Evolutionary conservation across 1,284 basidiomycete species (phyloP), one percentile per base, ranked within the genome.

Genomic region (Bondarzewia mesenterica): DNA sequence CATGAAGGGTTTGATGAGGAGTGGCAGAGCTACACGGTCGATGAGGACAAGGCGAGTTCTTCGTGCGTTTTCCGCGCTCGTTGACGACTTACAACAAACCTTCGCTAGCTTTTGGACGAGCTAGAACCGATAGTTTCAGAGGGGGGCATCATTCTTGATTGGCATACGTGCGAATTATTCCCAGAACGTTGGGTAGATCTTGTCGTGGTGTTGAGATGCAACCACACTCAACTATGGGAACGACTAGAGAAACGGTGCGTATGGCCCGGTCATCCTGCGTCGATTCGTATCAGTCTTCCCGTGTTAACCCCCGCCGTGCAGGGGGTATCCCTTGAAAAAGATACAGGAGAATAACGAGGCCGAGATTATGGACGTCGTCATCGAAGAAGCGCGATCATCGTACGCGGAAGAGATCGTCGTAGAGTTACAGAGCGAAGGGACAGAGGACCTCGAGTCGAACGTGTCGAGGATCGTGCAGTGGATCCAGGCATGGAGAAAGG

Each of bases 281-380:
- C n/a, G n/a, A n/a, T 15, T 10, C 21, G 10, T 10, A 18, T 23
- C 37, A 18, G 18, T 39, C 35, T 16, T 54, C 36, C 42, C 37
- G 32, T 15, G 50, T 10, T 44, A 14, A 26, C 10, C 5, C n/a
- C 5, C 1, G 29, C 4, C n/a, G 12, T 10, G 12, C 63, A 97
- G 95, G 55, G 80, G 81, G 10, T 99, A 99, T 62, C 71, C 88
- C 1, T 66, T 93, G 42, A 89, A 91, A 63, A 99, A 99, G 70
- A 92, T 99, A 8, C 88, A 94, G 63, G 96, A 99, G 67, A 99
- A 99, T 65, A 95, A 99, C 67, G 86, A 94, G 58, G 93, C 94
- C 7, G 95, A 99, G 68, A 99, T 99, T 63, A 97, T 99, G 94
- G 78, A 91, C 60, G 84, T 93, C 29, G 85, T 96, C 21, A 70